These are phyloP conservation scores for Bidens hawaiensis DNA, from an alignment of 140 eudicot genomes.

Conservation along the genomic window DNA sequence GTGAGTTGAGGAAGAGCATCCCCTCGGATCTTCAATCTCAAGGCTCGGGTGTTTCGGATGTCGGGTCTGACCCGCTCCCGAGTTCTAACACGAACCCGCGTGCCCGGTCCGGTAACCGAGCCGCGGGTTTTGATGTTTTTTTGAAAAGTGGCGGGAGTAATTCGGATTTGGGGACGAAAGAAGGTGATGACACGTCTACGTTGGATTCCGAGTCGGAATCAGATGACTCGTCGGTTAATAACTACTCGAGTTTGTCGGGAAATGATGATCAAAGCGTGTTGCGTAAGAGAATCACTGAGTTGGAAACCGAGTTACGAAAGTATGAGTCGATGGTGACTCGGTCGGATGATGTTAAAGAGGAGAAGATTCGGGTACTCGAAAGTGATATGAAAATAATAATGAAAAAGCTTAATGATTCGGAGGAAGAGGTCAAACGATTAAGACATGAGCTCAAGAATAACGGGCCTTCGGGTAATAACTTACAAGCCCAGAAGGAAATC, in stretches of 20 bases:
- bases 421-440: slow-evolving; percentile 43
- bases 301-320: slow-evolving; percentile 42
- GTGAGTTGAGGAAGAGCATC: slow-evolving; percentile 52
- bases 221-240: slow-evolving; percentile 67
- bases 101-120: slow-evolving; percentile 49
- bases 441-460: slow-evolving; percentile 47
- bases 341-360: slow-evolving; percentile 24
- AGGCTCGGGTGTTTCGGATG: slow-evolving; percentile 66
- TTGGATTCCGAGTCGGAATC: slow-evolving; percentile 79
- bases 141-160: slow-evolving; percentile 55
- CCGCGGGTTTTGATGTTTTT: slow-evolving; percentile 80
- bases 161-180: slow-evolving; percentile 50
- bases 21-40: slow-evolving; percentile 77
- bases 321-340: slow-evolving; percentile 25
- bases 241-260: slow-evolving; percentile 40
- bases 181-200: slow-evolving; percentile 63
- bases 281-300: slow-evolving; percentile 41
- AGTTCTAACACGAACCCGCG: slow-evolving; percentile 28
- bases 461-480: slow-evolving; percentile 23
- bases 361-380: slow-evolving; percentile 31
- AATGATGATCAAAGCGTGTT: slow-evolving; percentile 44
- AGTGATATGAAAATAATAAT: slow-evolving; percentile 39
- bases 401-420: slow-evolving; percentile 43
- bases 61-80: slow-evolving; percentile 42
- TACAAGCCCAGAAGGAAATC: slow-evolving; percentile 55